Evolutionary conservation across 108 stramenopile species (phyloP), one percentile per base, ranked within the genome.

Genomic region (Cyclotella cryptica): DNA sequence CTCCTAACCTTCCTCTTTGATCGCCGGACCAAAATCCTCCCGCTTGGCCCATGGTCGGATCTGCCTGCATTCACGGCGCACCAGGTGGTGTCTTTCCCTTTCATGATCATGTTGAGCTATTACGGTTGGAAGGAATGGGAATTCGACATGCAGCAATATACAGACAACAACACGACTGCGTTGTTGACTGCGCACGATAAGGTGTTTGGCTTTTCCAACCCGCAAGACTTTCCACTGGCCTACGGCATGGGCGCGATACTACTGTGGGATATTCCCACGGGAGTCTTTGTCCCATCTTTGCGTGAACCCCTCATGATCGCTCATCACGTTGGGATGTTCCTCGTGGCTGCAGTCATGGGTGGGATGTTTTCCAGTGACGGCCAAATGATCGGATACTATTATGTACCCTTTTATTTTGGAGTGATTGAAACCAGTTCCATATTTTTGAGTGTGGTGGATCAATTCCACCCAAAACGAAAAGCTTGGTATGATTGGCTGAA

Each of bases 341-440:
- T 78, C 24, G 88, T 89, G 13, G 81, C 87, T 10, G 74, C 72
- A 13, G 68, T 79, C 15, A 83, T 76, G 39, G 47, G 77, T 41
- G 89, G 89, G n/a, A 17, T 61, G 18, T 85, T 77, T 66, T 79
- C 66, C 10, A 61, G n/a, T n/a, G n/a, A 69, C 26, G 54, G 66
- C 27, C 44, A 66, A 49, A 69, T 78, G 47, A 75, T 87, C 45
- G 87, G 83, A 21, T 66, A 81, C 49, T 86, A 88, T 63, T 88
- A 89, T 49, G 84, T 78, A 22, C 84, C 86, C 9, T 87, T 88
- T 69, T 92, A 87, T 73, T 87, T 89, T 70, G 91, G 91, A 12
- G 85, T 87, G 14, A 84, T 92, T 62, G 91, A 92, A 75, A 55
- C 88, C 13, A 87, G 85, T 54, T 88, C 86, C 7, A 69, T 92